phyloP scores from a whole-genome alignment of 2,329 filamentous ascomycete genomes.

The Aureobasidium uvarum region DNA sequence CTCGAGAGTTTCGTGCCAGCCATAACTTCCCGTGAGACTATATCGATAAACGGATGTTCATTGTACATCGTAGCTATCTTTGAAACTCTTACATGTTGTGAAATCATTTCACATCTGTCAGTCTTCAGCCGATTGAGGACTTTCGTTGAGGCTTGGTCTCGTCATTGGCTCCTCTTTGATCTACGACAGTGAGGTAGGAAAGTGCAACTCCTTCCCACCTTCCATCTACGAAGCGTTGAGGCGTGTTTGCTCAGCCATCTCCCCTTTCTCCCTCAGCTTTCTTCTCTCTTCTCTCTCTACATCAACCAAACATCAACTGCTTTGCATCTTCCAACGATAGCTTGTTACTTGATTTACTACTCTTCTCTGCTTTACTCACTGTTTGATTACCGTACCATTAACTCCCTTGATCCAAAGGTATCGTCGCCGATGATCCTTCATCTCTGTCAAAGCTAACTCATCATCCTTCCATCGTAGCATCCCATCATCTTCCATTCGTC shows the following conservation, averaged over 20 bases:
- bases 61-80: background rate
- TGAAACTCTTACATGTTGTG: background rate
- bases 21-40: background rate
- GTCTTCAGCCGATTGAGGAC: background rate
- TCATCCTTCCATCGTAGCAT: background rate
- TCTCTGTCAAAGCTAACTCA: conserved; percentile 4
- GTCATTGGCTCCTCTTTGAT: background rate
- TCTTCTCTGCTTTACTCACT: conserved; percentile 16
- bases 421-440: background rate
- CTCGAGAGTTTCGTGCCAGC: too few relatives aligned
- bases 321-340: conserved; percentile 21
- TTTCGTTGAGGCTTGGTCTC: background rate
- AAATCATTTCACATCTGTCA: background rate
- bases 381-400: conserved; percentile 11
- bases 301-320: conserved; percentile 19
- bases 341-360: conserved; percentile 15
- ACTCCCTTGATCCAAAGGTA: conserved; percentile 2
- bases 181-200: background rate
- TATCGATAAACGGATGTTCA: background rate
- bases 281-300: conserved; percentile 3
- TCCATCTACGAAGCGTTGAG: conserved; percentile 5
- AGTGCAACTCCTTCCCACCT: conserved; percentile 1
- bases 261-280: background rate
- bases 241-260: background rate
- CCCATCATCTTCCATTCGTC: conserved; percentile 18